Conservation (phyloP, 768 basidiomycete genomes). For the Termitomyces sp. region DNA sequence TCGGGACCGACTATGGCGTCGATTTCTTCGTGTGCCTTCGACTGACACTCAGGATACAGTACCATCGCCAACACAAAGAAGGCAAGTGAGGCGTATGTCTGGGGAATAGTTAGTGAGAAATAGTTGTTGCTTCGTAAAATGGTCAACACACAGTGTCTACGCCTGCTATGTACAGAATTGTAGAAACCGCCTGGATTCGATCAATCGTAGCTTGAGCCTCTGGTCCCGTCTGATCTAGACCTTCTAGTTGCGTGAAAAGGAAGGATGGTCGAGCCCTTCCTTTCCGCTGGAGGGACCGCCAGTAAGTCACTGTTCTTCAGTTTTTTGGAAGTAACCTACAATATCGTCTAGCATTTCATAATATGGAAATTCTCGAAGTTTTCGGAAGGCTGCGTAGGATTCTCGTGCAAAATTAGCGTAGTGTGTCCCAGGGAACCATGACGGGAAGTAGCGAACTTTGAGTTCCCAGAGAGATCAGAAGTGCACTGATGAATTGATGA, state of each 20-base stretch:
- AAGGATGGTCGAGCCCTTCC: conserved; percentile 15
- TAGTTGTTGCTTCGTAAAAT: background rate
- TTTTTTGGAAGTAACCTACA: background rate
- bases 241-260: conserved; percentile 9
- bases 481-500: background rate
- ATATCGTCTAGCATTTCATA: conserved; percentile 13
- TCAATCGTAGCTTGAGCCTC: background rate
- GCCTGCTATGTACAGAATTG: conserved; percentile 10
- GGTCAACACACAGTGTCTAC: conserved; percentile 12
- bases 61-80: conserved; percentile 26
- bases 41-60: conserved; percentile 23
- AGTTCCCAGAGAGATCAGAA: background rate
- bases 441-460: conserved; percentile 19
- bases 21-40: conserved; percentile 25
- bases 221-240: background rate
- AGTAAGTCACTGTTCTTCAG: background rate
- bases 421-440: conserved; percentile 22
- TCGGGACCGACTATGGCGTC: conserved; percentile 20
- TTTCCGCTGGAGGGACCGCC: background rate
- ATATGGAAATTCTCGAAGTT: conserved; percentile 18
- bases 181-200: conserved; percentile 9
- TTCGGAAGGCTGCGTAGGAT: background rate
- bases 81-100: conserved; percentile 23
- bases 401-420: conserved; percentile 14
- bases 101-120: background rate